A percentile compares a stretch with the other conserved stretches of the same genome.
These are phyloP conservation scores for Aphanocladium album DNA, from an alignment of 2,329 filamentous ascomycete species.

Conservation along the genomic window DNA sequence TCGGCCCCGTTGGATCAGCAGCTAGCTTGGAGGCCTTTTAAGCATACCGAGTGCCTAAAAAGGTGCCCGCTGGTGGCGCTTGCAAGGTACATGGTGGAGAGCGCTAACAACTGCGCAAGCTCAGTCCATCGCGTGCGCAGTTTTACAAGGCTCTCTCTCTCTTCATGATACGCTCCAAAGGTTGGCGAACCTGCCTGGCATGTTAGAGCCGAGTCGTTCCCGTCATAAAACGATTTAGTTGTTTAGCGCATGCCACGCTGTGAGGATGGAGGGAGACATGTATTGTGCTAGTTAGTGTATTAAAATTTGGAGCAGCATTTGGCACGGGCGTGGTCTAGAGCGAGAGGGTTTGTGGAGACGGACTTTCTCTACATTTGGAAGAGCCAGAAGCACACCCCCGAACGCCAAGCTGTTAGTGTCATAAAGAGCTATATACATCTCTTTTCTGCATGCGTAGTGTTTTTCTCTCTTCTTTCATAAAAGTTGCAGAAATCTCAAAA, in stretches of 20 bases:
- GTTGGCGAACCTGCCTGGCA: neutral
- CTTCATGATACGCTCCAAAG: neutral
- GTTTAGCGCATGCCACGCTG: neutral
- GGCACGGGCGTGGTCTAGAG: neutral
- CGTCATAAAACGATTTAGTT: neutral
- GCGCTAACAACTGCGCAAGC: neutral
- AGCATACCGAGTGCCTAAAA: constrained; percentile 1
- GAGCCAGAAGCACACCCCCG: neutral
- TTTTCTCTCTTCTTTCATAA: neutral
- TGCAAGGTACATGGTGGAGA: neutral
- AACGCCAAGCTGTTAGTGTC: constrained; percentile 4
- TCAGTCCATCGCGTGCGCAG: neutral
- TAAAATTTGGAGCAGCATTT: neutral
- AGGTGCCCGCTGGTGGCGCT: neutral
- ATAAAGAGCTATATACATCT: neutral
- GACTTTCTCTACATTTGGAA: neutral
- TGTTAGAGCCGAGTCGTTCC: no score
- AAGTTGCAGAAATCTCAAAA: neutral
- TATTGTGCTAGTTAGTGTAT: neutral
- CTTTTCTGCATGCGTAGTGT: neutral
- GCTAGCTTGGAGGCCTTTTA: neutral
- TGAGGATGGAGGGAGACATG: neutral
- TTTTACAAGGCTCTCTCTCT: neutral
- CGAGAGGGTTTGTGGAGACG: neutral
- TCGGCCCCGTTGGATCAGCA: constrained; percentile 1